Percentiles rank a stretch among this genome's conserved stretches.
Evolutionary conservation across 2,329 filamentous ascomycete genomes (phyloP).

Genomic region (Boeremia exigua): DNA sequence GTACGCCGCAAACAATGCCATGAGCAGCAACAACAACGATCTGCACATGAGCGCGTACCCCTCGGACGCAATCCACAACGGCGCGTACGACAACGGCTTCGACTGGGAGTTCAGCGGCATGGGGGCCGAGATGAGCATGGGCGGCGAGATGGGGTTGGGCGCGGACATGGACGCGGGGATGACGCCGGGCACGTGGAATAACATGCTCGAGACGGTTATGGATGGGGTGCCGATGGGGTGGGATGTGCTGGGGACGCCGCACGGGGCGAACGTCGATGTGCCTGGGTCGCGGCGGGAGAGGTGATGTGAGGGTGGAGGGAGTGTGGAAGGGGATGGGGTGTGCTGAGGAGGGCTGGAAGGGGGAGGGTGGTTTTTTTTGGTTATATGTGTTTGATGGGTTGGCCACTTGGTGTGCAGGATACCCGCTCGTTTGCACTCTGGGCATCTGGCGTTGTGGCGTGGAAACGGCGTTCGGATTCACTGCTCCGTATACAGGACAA

Average conservation of each 20-base stretch:
- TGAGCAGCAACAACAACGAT: neutral
- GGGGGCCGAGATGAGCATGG: constrained; percentile 13
- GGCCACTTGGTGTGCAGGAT: no score
- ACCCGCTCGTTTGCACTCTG: no score
- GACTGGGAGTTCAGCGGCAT: constrained; percentile 44
- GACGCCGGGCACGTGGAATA: constrained; percentile 43
- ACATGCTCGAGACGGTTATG: constrained; percentile 46
- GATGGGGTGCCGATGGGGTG: constrained; percentile 33
- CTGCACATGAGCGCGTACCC: constrained; percentile 17
- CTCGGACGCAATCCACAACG: constrained; percentile 12
- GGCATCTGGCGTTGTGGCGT: no score
- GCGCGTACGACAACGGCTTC: constrained; percentile 26
- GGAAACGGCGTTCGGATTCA: no score
- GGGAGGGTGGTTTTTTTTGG: no score
- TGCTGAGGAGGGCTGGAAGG: no score
- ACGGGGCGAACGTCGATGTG: constrained; percentile 2
- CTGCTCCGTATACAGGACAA: no score
- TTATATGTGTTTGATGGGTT: no score
- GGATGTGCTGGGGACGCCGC: constrained; percentile 24
- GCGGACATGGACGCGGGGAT: constrained; percentile 32
- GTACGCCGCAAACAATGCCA: neutral
- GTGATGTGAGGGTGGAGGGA: neutral
- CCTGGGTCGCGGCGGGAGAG: neutral
- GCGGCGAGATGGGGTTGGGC: constrained; percentile 2
- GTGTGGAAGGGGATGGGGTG: no score